phyloP scores from a whole-genome alignment of 495 filamentous ascomycete species.

The Astrothelium macrocarpum region DNA sequence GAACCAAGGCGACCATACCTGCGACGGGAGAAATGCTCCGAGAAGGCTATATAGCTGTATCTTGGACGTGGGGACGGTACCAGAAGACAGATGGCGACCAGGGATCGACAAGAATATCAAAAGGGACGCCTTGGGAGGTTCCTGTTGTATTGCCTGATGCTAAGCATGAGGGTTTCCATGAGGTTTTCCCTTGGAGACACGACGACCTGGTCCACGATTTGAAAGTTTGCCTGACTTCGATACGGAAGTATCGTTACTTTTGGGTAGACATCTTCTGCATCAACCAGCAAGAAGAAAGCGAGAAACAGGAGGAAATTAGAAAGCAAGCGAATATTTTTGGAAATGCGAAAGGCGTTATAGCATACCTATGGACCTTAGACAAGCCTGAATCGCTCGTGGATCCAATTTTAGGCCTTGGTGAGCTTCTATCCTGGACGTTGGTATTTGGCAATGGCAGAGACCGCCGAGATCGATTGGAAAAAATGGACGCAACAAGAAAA shows the following conservation, averaged over 20 bases:
- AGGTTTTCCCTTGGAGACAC: too few relatives aligned
- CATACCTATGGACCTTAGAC: background rate
- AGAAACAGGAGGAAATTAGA: background rate
- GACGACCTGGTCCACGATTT: background rate
- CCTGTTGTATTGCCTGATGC: background rate
- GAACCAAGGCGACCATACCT: background rate
- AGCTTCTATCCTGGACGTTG: background rate
- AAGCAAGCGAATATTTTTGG: background rate
- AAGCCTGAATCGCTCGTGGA: background rate
- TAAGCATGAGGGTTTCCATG: background rate
- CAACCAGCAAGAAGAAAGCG: background rate
- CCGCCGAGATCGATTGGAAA: background rate
- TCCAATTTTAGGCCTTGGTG: background rate
- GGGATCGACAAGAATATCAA: background rate
- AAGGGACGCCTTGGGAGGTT: slow-evolving; percentile 1
- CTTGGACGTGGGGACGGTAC: background rate
- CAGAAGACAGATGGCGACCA: background rate
- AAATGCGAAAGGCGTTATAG: background rate
- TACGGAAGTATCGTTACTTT: background rate
- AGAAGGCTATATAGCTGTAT: background rate
- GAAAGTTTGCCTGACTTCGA: background rate
- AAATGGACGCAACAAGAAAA: background rate
- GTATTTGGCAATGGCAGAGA: background rate
- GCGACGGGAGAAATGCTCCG: background rate
- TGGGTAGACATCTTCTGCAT: slow-evolving; percentile 1